phyloP scores from a whole-genome alignment of 306 rosid genomes.

The Oxytropis ochrocephala region DNA sequence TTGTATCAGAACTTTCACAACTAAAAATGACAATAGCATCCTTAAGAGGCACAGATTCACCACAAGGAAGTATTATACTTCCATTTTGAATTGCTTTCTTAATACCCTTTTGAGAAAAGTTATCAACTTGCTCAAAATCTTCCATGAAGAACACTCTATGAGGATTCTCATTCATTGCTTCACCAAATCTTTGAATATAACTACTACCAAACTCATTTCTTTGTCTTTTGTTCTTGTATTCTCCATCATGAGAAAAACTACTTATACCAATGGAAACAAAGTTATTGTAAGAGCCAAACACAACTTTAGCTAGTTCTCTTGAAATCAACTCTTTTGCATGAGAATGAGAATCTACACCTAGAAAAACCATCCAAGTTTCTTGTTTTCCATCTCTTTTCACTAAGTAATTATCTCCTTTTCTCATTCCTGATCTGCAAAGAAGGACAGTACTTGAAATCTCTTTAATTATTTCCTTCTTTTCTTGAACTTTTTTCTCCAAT shows the following conservation, averaged over 20 bases:
- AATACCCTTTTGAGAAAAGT: slow-evolving; percentile 51
- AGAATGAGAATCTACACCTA: slow-evolving; percentile 31
- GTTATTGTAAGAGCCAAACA: slow-evolving; percentile 57
- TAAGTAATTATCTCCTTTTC: slow-evolving; percentile 6
- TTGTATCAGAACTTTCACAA: slow-evolving; percentile 30
- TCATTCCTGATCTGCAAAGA: slow-evolving; percentile 57
- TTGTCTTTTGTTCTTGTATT: slow-evolving; percentile 38
- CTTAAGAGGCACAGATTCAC: slow-evolving; percentile 50
- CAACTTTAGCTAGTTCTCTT: slow-evolving; percentile 59
- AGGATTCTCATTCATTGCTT: slow-evolving; percentile 73
- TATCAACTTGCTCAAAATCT: slow-evolving; percentile 57
- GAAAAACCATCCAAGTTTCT: slow-evolving; percentile 61
- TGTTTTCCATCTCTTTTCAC: slow-evolving; percentile 27
- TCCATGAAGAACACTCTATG: slow-evolving; percentile 75
- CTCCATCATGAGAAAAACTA: slow-evolving; percentile 23
- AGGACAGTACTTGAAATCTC: slow-evolving; percentile 58
- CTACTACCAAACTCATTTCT: slow-evolving; percentile 44
- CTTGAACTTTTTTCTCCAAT: slow-evolving; percentile 45
- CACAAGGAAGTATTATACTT: slow-evolving; percentile 39
- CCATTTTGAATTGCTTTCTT: slow-evolving; percentile 58
- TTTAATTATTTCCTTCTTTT: slow-evolving; percentile 31
- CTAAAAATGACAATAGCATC: slow-evolving; percentile 75
- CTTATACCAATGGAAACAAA: slow-evolving; percentile 43
- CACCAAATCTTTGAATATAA: slow-evolving; percentile 58
- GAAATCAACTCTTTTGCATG: slow-evolving; percentile 49